Evolutionary conservation across 129 eudicot genomes (phyloP).

Genomic region (Tagetes erecta): DNA sequence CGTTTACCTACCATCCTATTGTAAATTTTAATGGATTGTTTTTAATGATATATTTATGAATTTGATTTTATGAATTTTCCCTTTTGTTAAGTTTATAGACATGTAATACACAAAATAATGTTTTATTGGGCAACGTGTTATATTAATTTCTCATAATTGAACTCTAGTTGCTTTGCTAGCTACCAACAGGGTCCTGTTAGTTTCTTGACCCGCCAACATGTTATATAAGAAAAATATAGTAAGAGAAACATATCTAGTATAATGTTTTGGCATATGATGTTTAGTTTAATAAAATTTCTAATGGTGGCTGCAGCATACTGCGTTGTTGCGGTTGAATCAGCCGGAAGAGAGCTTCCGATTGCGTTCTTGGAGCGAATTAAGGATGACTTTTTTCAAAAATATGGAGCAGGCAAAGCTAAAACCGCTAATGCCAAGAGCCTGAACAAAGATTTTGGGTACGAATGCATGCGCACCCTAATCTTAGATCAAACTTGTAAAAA

Average conservation of each 20-base stretch:
- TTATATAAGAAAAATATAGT: no score
- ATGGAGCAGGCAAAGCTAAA: conserved; percentile 77
- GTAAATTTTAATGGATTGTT: no score
- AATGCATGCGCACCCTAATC: neutral
- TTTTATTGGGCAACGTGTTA: no score
- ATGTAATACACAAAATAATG: no score
- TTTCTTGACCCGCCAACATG: no score
- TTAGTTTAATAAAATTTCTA: conserved; percentile 15
- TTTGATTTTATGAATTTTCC: no score
- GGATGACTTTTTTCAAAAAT: conserved; percentile 67
- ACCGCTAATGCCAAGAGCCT: conserved; percentile 68
- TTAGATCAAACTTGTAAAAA: neutral
- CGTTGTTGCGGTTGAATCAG: conserved; percentile 78
- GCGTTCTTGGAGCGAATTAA: conserved; percentile 76
- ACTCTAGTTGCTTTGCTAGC: no score
- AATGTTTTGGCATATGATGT: neutral
- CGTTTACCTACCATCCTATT: no score
- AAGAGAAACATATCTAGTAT: neutral
- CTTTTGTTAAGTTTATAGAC: no score
- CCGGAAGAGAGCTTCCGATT: conserved; percentile 74
- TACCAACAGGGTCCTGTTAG: no score
- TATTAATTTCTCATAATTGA: no score
- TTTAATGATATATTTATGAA: no score
- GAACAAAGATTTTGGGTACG: conserved; percentile 72
- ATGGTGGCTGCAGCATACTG: conserved; percentile 55